A percentile compares a stretch with the other conserved stretches of the same genome.
Evolutionary conservation across 2,329 filamentous ascomycete species (phyloP).

Genomic region (Pseudogymnoascus sp.): DNA sequence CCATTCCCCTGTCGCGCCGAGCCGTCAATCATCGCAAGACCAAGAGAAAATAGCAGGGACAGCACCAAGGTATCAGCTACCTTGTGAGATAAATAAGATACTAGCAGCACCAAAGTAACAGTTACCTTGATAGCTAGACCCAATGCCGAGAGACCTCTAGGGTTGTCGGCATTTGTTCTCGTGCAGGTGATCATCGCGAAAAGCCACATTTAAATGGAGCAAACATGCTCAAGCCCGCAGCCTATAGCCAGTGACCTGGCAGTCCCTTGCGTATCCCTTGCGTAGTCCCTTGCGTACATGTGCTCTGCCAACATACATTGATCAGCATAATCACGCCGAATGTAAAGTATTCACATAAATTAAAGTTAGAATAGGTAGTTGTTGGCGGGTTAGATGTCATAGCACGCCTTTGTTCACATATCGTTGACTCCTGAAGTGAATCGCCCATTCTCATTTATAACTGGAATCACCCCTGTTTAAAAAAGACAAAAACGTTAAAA

Average conservation of each 20-base stretch:
- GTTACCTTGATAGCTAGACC: neutral
- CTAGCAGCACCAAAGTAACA: neutral
- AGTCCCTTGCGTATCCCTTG: neutral
- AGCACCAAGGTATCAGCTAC: neutral
- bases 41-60: neutral
- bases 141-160: neutral
- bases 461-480: neutral
- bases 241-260: neutral
- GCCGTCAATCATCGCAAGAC: neutral
- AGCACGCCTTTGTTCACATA: neutral
- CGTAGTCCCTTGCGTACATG: neutral
- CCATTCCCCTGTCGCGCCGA: neutral
- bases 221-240: neutral
- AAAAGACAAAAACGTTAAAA: neutral
- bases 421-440: neutral
- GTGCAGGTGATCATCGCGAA: neutral
- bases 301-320: neutral
- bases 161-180: neutral
- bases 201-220: constrained; percentile 7
- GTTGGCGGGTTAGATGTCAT: neutral
- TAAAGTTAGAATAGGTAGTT: neutral
- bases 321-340: neutral
- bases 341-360: neutral
- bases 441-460: neutral
- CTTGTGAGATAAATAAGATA: neutral